Conservation (phyloP, 768 basidiomycete genomes). For the Mrakia gelida region DNA sequence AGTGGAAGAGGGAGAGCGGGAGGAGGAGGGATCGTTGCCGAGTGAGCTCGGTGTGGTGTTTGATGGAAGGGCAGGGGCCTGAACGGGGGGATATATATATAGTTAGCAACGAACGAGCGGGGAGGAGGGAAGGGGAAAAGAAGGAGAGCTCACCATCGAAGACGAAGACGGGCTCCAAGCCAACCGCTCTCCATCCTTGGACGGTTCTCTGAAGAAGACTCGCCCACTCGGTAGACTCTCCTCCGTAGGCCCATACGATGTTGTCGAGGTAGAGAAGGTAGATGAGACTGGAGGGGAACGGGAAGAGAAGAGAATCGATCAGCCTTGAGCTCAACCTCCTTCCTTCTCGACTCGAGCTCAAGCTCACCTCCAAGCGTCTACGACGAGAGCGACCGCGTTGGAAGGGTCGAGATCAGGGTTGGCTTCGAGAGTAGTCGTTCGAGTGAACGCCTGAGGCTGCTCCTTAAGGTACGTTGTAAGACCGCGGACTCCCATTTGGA, state of each 20-base stretch:
- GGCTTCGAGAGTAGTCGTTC: conserved; percentile 24
- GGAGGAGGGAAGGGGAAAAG: background rate
- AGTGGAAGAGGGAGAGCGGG: conserved; percentile 42
- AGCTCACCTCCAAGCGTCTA: conserved; percentile 46
- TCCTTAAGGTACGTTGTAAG: conserved; percentile 43
- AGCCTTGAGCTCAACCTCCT: background rate
- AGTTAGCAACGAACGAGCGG: no score
- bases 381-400: conserved; percentile 37
- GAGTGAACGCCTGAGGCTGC: conserved; percentile 40
- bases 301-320: background rate
- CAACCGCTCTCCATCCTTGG: conserved; percentile 39
- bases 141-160: conserved; percentile 43
- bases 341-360: background rate
- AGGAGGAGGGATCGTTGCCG: conserved; percentile 37
- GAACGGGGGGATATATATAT: background rate
- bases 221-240: conserved; percentile 43
- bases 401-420: background rate
- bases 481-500: conserved; percentile 43
- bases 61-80: conserved; percentile 43
- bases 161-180: conserved; percentile 42
- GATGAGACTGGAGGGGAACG: conserved; percentile 38
- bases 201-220: conserved; percentile 37
- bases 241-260: conserved; percentile 43
- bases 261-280: conserved; percentile 40
- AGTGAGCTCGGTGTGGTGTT: conserved; percentile 39